phyloP scores from a whole-genome alignment of 805 yeast species.

The Blastobotrys mokoenaii region DNA sequence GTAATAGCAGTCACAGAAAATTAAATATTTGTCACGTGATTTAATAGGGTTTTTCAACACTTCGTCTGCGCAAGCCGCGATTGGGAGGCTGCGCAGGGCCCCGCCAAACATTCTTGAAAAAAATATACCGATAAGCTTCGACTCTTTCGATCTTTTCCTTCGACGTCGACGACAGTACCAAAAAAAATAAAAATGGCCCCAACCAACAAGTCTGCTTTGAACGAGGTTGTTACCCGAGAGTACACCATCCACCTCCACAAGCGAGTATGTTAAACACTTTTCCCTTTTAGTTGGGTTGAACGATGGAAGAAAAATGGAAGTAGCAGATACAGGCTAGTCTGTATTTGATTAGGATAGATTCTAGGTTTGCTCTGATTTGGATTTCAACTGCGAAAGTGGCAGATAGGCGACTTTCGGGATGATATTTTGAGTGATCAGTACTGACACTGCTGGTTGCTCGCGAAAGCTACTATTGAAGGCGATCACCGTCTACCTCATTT shows the following conservation, averaged over 20 bases:
- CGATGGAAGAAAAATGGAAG: too few species aligned
- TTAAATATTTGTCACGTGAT: not conserved
- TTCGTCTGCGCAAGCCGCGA: too few species aligned
- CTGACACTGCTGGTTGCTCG: too few species aligned
- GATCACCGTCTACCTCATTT: not conserved
- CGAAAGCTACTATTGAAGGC: too few species aligned
- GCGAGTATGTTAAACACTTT: conserved; percentile 69
- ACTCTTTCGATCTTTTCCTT: not conserved
- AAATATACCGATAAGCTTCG: not conserved
- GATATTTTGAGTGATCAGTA: too few species aligned
- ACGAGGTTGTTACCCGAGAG: conserved; percentile 99
- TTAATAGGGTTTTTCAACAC: too few species aligned
- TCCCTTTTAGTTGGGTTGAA: too few species aligned
- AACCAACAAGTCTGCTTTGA: conserved; percentile 58
- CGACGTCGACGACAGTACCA: conserved; percentile 10
- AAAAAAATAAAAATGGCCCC: conserved; percentile 32
- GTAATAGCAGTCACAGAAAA: not conserved
- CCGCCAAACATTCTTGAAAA: not conserved
- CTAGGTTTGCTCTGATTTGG: not conserved
- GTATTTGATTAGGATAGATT: not conserved
- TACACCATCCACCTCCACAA: conserved; percentile 99
- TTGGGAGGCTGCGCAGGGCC: too few species aligned
- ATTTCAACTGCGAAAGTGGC: too few species aligned
- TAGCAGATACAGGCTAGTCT: not conserved
- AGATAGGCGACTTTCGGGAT: too few species aligned